Conservation (phyloP, 805 yeast genomes). For the Kurtzmaniella fragi region DNA sequence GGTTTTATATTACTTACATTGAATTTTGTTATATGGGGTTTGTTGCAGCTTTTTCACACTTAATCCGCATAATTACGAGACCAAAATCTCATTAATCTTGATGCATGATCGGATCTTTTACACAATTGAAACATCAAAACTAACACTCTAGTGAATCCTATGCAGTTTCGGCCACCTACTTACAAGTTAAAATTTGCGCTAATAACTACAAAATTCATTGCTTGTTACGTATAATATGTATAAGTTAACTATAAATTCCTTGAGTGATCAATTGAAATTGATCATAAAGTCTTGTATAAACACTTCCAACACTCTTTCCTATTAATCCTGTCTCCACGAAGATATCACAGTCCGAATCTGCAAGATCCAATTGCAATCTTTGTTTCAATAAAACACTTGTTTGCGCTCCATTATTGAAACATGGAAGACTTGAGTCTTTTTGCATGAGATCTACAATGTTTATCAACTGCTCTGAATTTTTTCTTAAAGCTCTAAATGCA, state of each 20-base stretch:
- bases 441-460: constrained; percentile 92
- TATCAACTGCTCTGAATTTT: constrained; percentile 67
- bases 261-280: constrained; percentile 93
- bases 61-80: too few species aligned
- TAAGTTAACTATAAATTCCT: constrained; percentile 73
- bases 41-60: too few species aligned
- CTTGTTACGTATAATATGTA: not conserved
- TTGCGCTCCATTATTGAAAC: constrained; percentile 82
- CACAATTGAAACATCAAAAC: too few species aligned
- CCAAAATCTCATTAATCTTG: too few species aligned
- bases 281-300: constrained; percentile 89
- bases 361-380: constrained; percentile 72
- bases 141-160: too few species aligned
- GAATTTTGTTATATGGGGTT: too few species aligned
- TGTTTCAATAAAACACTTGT: constrained; percentile 77
- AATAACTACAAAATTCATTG: too few species aligned
- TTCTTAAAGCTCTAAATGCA: constrained; percentile 71
- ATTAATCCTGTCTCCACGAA: constrained; percentile 77
- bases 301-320: constrained; percentile 77
- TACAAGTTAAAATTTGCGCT: too few species aligned
- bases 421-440: constrained; percentile 82
- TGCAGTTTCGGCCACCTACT: too few species aligned
- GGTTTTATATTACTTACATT: too few species aligned
- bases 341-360: constrained; percentile 64
- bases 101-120: too few species aligned